phyloP scores from a whole-genome alignment of 179 eudicot genomes.

The Amaranthus tricolor region DNA sequence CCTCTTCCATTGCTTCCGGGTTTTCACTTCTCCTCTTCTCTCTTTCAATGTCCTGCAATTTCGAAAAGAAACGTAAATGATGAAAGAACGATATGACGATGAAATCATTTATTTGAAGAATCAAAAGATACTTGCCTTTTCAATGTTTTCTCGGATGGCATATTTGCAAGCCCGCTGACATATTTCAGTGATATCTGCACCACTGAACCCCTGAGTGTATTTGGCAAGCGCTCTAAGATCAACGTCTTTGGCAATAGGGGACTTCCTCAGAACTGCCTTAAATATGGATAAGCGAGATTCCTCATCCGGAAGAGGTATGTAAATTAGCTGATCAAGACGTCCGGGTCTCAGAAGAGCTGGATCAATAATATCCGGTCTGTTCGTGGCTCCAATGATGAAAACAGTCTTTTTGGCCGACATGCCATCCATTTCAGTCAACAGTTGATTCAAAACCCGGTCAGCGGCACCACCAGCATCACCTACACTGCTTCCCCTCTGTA shows the following conservation, averaged over 20 bases:
- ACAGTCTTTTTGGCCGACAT: slow-evolving; percentile 85
- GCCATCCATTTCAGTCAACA: slow-evolving; percentile 85
- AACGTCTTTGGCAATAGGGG: slow-evolving; percentile 74
- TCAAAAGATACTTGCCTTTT: slow-evolving; percentile 43
- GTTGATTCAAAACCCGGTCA: slow-evolving; percentile 78
- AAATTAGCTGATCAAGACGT: slow-evolving; percentile 81
- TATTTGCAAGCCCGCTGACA: slow-evolving; percentile 90
- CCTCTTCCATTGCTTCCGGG: slow-evolving; percentile 89
- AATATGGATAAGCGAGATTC: slow-evolving; percentile 59
- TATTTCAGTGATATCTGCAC: slow-evolving; percentile 35
- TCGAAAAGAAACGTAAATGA: not conserved
- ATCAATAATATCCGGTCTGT: slow-evolving; percentile 83
- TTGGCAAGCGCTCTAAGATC: slow-evolving; percentile 70
- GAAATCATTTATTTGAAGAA: not conserved
- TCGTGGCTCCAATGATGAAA: slow-evolving; percentile 79
- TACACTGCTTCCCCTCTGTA: slow-evolving; percentile 69
- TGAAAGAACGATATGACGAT: not conserved
- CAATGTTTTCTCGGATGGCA: slow-evolving; percentile 80
- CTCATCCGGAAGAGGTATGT: slow-evolving; percentile 34
- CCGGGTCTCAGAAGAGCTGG: slow-evolving; percentile 80
- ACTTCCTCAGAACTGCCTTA: slow-evolving; percentile 70
- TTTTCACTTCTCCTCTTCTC: slow-evolving; percentile 66
- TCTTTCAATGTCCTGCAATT: slow-evolving; percentile 66
- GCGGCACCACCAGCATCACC: slow-evolving; percentile 97
- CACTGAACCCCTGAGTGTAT: slow-evolving; percentile 81